phyloP scores from a whole-genome alignment of 148 eudicot species.

The Arbutus unedo region DNA sequence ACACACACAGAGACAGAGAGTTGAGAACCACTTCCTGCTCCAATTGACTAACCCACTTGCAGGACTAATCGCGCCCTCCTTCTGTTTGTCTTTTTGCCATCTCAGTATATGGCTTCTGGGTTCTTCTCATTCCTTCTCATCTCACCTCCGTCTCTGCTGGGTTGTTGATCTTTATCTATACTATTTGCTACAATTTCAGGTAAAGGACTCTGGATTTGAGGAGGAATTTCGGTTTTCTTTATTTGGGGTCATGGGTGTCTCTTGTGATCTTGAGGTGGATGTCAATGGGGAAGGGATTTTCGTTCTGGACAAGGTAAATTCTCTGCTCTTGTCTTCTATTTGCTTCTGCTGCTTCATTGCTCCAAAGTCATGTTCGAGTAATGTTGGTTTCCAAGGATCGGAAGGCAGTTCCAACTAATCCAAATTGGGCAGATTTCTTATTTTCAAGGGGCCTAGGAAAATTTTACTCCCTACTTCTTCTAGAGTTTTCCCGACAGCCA shows the following conservation, averaged over 20 bases:
- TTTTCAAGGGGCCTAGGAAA: too few species aligned
- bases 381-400: too few species aligned
- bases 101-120: conserved; percentile 25
- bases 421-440: too few species aligned
- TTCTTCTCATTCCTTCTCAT: conserved; percentile 9
- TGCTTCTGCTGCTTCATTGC: conserved; percentile 10
- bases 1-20: conserved; percentile 9
- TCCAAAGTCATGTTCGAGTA: background rate
- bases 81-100: conserved; percentile 37
- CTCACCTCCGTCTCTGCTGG: conserved; percentile 9
- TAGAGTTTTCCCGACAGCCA: too few species aligned
- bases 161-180: conserved; percentile 3
- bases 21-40: conserved; percentile 16
- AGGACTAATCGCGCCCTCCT: conserved; percentile 22
- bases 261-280: conserved; percentile 71
- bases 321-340: conserved; percentile 13
- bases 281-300: conserved; percentile 79
- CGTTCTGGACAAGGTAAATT: conserved; percentile 71
- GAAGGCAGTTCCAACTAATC: too few species aligned
- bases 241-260: conserved; percentile 35
- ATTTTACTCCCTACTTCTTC: too few species aligned
- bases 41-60: conserved; percentile 34
- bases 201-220: conserved; percentile 25
- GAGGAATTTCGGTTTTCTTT: conserved; percentile 24
- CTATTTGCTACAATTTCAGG: conserved; percentile 10